Conservation (phyloP, 2,329 filamentous ascomycete species). For the Penicillium fuscoglaucum region DNA sequence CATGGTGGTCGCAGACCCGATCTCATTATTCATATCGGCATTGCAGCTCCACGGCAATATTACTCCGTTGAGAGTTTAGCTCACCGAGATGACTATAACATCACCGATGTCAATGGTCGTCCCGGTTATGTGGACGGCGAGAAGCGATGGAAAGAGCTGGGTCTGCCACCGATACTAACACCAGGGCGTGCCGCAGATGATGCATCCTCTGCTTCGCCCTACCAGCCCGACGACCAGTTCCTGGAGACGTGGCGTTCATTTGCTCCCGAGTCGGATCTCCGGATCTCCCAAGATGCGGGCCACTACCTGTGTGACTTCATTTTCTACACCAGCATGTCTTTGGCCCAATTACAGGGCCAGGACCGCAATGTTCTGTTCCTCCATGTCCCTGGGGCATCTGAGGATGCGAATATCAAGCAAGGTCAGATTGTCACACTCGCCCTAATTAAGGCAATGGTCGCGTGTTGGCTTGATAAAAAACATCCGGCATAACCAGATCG, state of each 20-base stretch:
- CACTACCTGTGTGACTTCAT: conserved; percentile 77
- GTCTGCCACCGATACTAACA: conserved; percentile 53
- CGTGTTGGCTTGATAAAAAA: conserved; percentile 40
- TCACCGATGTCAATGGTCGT: conserved; percentile 66
- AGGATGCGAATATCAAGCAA: conserved; percentile 47
- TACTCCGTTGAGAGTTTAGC: conserved; percentile 72
- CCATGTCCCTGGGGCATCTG: conserved; percentile 66
- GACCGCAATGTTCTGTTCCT: conserved; percentile 63
- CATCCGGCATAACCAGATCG: conserved; percentile 3
- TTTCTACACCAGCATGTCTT: conserved; percentile 67
- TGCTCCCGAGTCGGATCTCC: conserved; percentile 42
- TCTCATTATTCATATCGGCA: conserved; percentile 74
- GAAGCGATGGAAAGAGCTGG: conserved; percentile 55
- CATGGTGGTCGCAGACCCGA: conserved; percentile 55
- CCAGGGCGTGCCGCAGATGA: conserved; percentile 43
- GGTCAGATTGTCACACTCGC: conserved; percentile 45
- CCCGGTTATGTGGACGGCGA: conserved; percentile 48
- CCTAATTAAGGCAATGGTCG: conserved; percentile 46
- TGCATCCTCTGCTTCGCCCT: conserved; percentile 19
- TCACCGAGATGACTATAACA: conserved; percentile 70
- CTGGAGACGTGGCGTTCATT: conserved; percentile 37
- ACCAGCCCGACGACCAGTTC: conserved; percentile 37
- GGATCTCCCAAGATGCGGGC: conserved; percentile 69
- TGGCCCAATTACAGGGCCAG: conserved; percentile 32
- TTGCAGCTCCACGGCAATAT: conserved; percentile 64